Base-by-base conservation (phyloP, 1,284 basidiomycete genomes). In the Austroboletus rostrupii region DNA sequence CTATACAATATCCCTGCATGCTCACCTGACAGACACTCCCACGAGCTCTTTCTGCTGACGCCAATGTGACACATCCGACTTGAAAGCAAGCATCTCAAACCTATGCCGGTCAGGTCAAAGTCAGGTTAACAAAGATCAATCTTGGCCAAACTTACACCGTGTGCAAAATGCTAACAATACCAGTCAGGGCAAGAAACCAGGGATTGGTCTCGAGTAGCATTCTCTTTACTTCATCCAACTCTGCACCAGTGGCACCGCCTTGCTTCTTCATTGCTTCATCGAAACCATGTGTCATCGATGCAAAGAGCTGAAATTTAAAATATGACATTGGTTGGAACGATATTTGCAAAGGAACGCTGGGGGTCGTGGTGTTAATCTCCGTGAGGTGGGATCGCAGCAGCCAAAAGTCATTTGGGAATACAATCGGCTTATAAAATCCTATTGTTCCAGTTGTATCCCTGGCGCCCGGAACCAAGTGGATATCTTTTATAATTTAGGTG, bases 331-430 rank as follows among this genome's bases (percentile, higher is more conserved):
- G 88, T 60, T 90, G 83, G 71, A 96, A 87, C 10, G 81, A 81
- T 61, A 98, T 78, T 56, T 86, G 83, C 11, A 99, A 74, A 2
- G 93, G 92, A 2, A 94, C 73, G 9, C 64, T 73, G 11, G 80
- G 72, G 2, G 87, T 90, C 1, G 90, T 91, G 26, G 74, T 69
- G 67, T 95, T 94, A 61, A 96, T 80, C 61, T 90, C 85, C 51
- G 81, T 67, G 59, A 90, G 82, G 57, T 92, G 87, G 32, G 87
- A 85, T 42, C 84, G 83, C 14, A 94, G 77, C 55, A 85, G 76
- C 93, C 94, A 98, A 70, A 98, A 98, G 65, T 97, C 93, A 66
- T 98, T 98, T 8, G 92, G 83, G 70, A 90, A 98, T 40, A 97
- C 66, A 54, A 94, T 85, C 1, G 96, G 96, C 60, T 83, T 87